Base-by-base conservation (phyloP, 169 alveolate species). In the Cryptosporidium ryanae region DNA sequence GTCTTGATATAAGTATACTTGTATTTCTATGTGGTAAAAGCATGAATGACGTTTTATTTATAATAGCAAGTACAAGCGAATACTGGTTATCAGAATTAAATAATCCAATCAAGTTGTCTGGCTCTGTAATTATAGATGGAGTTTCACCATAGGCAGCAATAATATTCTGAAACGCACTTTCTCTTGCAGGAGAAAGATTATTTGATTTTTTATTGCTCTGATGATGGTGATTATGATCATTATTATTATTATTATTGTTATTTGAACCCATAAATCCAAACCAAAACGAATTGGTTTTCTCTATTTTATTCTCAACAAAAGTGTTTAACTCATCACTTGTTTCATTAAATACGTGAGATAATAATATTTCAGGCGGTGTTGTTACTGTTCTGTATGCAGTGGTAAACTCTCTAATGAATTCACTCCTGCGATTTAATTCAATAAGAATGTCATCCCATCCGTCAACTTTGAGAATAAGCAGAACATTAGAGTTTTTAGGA, bases 371-470 rank as follows among this genome's bases (percentile, higher is more conserved):
- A n/a, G 87, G 34, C 21, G 87, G 87, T 38, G 87, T 76, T 10
- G 87, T 76, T 13, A 76, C 27, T 6, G 87, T 76, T 25, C 87
- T 64, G 59, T 76, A 76, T 7, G 23, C 29, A 8, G 71, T 76
- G 18, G 87, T 76, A 0, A 76, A 18, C 34, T 76, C 87, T 31
- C 44, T 70, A 15, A 76, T 50, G 44, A 76, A 76, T 59, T 76
- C 87, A 61, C 71, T 61, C 59, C 87, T 76, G 34, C 71, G 87
- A 17, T 44, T 55, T 57, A 76, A 55, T 59, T 76, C 87, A 12
- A 76, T 50, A 32, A 76, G 71, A 43, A 76, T 76, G 46, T 76
- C 87, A 59, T 76, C 87, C 87, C 87, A 76, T 4, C 87, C 87
- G 44, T 76, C 87, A 2, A 76, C 64, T 21, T 76, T 76, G 2